Conservation (phyloP, 495 filamentous ascomycete genomes). For the Cenococcum geophilum region DNA sequence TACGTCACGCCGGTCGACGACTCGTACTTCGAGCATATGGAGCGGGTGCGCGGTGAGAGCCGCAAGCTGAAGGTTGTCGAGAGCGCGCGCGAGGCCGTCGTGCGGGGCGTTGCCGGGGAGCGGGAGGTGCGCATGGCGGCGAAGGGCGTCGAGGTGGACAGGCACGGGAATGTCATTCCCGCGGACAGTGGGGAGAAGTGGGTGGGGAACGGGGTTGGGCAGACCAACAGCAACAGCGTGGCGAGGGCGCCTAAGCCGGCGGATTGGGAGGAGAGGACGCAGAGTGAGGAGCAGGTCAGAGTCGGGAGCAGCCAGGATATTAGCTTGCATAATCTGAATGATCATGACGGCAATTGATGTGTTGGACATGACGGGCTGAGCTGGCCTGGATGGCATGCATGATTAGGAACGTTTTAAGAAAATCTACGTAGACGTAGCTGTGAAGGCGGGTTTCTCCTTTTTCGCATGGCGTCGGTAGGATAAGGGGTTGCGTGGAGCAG, state of each 20-base stretch:
- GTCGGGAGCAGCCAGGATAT: conserved; percentile 34
- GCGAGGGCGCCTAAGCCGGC: background rate
- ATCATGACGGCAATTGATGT: conserved; percentile 18
- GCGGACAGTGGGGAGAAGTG: conserved; percentile 21
- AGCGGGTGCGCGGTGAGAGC: conserved; percentile 65
- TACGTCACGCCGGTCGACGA: conserved; percentile 79
- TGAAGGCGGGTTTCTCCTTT: background rate
- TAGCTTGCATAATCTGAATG: conserved; percentile 39
- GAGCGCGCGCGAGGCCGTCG: conserved; percentile 60
- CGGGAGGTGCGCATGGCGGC: conserved; percentile 57
- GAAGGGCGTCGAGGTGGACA: conserved; percentile 54
- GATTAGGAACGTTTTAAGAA: too few species aligned
- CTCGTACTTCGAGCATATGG: conserved; percentile 84
- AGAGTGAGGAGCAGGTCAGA: background rate
- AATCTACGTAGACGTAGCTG: background rate
- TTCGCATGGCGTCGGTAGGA: too few species aligned
- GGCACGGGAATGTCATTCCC: conserved; percentile 52
- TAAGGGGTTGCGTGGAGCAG: too few species aligned
- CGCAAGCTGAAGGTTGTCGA: conserved; percentile 66
- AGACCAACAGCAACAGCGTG: conserved; percentile 13
- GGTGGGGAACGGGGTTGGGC: background rate
- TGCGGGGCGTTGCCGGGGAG: conserved; percentile 57
- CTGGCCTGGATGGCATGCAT: background rate
- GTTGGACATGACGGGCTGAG: background rate
- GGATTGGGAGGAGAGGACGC: background rate